Percentiles rank a stretch among this genome's conserved stretches.
phyloP scores from a whole-genome alignment of 257 asterid species.

The Buddleja alternifolia region DNA sequence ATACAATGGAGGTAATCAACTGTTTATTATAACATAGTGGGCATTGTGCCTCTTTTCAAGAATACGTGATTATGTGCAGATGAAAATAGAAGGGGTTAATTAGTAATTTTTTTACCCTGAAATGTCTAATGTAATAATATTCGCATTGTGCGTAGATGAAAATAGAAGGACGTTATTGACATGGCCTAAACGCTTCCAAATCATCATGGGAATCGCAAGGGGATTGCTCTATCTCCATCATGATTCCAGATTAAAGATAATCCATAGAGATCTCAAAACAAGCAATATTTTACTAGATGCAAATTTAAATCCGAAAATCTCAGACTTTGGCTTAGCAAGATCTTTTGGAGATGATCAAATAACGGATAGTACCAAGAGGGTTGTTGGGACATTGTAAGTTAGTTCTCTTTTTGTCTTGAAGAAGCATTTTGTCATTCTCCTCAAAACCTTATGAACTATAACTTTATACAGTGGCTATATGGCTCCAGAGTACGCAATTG shows the following conservation, averaged over 20 bases:
- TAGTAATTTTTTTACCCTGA: too few species aligned
- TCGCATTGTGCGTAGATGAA: neutral
- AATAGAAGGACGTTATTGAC: constrained; percentile 1
- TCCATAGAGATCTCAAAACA: constrained; percentile 48
- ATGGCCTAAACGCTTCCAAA: constrained; percentile 29
- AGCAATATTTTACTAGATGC: constrained; percentile 46
- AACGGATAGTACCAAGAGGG: constrained; percentile 33
- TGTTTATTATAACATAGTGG: too few species aligned
- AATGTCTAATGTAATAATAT: too few species aligned
- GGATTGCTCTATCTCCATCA: constrained; percentile 52
- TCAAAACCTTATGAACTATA: neutral
- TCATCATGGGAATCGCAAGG: constrained; percentile 42
- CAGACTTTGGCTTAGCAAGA: constrained; percentile 55
- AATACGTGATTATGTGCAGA: constrained; percentile 32
- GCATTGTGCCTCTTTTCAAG: too few species aligned
- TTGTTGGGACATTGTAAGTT: constrained; percentile 49
- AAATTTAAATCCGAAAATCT: constrained; percentile 40
- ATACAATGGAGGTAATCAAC: too few species aligned
- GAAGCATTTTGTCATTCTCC: neutral
- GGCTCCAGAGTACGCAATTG: constrained; percentile 56
- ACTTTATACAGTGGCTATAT: constrained; percentile 48
- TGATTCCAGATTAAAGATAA: constrained; percentile 45
- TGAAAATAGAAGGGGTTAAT: constrained; percentile 15
- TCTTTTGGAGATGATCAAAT: constrained; percentile 33
- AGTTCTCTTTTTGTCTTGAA: neutral